Conservation (phyloP, 257 asterid genomes). For the Rehmannia glutinosa region DNA sequence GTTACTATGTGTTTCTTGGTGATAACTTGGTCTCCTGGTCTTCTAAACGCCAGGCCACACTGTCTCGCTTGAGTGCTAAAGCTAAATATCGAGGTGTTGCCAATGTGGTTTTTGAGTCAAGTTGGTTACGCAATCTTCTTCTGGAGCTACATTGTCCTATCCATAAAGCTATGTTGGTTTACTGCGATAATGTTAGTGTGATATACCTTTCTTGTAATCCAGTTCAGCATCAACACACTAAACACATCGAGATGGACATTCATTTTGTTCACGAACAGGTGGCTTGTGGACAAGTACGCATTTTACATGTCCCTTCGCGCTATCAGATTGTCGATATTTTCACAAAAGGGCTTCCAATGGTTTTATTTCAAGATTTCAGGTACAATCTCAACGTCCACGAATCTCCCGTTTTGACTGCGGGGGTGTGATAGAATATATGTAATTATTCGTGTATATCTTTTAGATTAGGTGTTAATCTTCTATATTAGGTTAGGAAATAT, state of each 20-base stretch:
- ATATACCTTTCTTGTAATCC: neutral
- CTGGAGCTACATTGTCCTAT: too few relatives aligned
- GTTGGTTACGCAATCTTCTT: neutral
- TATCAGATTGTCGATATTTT: neutral
- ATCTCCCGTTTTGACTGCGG: too few relatives aligned
- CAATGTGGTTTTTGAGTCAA: neutral
- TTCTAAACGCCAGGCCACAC: neutral
- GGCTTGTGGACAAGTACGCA: neutral
- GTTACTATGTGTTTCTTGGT: too few relatives aligned
- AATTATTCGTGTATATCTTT: too few relatives aligned
- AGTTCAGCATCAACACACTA: neutral
- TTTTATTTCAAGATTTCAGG: neutral
- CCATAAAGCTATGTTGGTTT: neutral
- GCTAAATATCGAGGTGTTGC: neutral
- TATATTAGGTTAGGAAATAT: too few relatives aligned
- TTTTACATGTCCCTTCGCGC: too few relatives aligned
- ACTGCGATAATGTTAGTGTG: neutral
- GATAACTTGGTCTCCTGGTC: neutral
- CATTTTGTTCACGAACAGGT: neutral
- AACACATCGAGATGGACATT: too few relatives aligned
- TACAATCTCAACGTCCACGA: neutral
- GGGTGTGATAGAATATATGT: too few relatives aligned
- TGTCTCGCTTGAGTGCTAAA: neutral
- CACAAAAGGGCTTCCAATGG: neutral
- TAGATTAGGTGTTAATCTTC: too few relatives aligned